These are phyloP conservation scores for Botryococcus braunii DNA, from an alignment of 163 green algal species.

Conservation along the genomic window DNA sequence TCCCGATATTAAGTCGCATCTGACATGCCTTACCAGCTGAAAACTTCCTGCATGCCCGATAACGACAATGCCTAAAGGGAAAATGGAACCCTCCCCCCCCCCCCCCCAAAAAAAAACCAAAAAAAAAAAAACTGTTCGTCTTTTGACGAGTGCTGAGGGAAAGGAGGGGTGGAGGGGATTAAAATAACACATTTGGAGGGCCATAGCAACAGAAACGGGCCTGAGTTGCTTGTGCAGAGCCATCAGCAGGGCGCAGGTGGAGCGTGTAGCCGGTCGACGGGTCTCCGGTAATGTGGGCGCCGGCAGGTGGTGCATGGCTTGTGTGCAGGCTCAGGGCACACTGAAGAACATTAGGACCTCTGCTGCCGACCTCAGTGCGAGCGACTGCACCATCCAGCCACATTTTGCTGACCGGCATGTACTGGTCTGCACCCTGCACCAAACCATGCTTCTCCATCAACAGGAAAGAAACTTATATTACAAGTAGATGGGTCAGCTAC, in stretches of 20 bases:
- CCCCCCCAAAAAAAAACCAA: no score
- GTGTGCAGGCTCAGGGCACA: constrained; percentile 13
- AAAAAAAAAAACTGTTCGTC: no score
- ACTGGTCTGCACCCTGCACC: not conserved
- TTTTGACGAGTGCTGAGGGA: no score
- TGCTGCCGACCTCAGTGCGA: not conserved
- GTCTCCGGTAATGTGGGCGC: constrained; percentile 10
- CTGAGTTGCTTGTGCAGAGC: no score
- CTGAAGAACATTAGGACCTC: constrained; percentile 2
- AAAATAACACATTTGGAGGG: no score
- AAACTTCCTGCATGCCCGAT: no score
- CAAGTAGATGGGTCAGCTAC: not conserved
- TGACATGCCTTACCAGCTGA: no score
- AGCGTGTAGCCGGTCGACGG: constrained; percentile 2
- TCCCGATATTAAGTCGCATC: no score
- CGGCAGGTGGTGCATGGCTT: not conserved
- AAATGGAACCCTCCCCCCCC: no score
- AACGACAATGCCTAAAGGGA: no score
- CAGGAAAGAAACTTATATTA: not conserved
- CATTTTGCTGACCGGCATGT: not conserved
- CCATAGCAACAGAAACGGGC: no score
- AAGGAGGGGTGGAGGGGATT: no score
- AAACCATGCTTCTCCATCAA: not conserved
- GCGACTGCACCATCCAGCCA: constrained; percentile 4
- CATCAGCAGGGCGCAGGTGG: constrained; percentile 6